phyloP scores from a whole-genome alignment of 305 asterid genomes.

The Striga hermonthica region DNA sequence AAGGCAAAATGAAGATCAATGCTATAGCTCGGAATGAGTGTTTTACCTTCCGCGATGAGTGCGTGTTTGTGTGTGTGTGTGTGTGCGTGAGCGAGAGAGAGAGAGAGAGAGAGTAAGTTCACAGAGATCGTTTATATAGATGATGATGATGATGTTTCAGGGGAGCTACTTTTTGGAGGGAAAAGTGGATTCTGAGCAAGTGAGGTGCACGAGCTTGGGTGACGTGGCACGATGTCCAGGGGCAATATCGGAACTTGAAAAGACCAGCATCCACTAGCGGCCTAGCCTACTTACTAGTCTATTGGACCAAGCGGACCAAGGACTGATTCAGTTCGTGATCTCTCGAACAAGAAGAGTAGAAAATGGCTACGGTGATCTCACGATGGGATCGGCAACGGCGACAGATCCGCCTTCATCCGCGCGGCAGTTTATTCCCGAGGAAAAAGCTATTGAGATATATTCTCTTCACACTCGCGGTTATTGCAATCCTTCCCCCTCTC shows the following conservation, averaged over 20 bases:
- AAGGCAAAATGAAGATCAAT: neutral
- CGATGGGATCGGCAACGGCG: conserved; percentile 63
- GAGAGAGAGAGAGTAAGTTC: conserved; percentile 14
- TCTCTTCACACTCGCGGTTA: conserved; percentile 54
- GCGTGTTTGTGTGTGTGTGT: neutral
- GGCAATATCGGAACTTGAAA: conserved; percentile 26
- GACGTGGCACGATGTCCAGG: conserved; percentile 28
- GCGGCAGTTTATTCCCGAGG: conserved; percentile 41
- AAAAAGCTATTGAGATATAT: conserved; percentile 57
- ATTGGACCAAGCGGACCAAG: neutral
- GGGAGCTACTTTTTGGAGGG: conserved; percentile 30
- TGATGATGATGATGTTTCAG: too few species aligned
- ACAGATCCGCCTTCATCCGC: conserved; percentile 49
- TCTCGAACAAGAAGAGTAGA: conserved; percentile 7
- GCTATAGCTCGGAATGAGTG: neutral
- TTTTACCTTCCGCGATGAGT: conserved; percentile 20
- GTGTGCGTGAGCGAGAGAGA: neutral
- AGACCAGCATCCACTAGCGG: neutral
- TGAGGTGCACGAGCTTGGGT: conserved; percentile 17
- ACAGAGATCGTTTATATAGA: conserved; percentile 6
- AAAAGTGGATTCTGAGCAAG: conserved; percentile 21
- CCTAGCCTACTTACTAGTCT: neutral
- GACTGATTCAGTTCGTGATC: neutral
- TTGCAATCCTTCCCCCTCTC: conserved; percentile 79
- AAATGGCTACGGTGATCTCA: conserved; percentile 46